Percentiles rank a stretch among this genome's conserved stretches.
phyloP scores from a whole-genome alignment of 2,329 filamentous ascomycete species.

The Stemphylium beticola region DNA sequence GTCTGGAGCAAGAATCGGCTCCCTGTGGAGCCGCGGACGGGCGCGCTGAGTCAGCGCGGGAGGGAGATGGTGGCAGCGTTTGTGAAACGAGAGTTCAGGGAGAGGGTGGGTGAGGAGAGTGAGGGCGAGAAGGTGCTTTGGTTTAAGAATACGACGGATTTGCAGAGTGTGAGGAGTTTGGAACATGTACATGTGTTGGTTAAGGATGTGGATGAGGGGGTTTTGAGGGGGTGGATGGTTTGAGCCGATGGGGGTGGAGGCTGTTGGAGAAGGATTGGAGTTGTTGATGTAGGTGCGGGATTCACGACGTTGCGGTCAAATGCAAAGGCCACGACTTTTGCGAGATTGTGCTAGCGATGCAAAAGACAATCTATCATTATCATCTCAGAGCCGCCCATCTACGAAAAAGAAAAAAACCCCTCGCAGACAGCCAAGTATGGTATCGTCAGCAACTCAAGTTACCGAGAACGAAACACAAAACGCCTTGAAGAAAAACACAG shows the following conservation, averaged over 20 bases:
- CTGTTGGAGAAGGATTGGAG: too few relatives aligned
- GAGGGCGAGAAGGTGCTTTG: constrained; percentile 60
- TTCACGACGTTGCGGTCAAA: neutral
- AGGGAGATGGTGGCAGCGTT: constrained; percentile 36
- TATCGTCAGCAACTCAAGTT: too few relatives aligned
- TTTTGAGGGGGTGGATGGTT: constrained; percentile 25
- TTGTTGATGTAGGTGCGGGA: too few relatives aligned
- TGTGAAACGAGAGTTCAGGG: constrained; percentile 56
- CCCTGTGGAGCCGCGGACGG: constrained; percentile 35
- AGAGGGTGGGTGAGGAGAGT: constrained; percentile 44
- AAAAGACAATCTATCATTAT: neutral
- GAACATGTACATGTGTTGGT: constrained; percentile 76
- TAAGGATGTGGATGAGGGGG: constrained; percentile 69
- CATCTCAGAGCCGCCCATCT: too few relatives aligned
- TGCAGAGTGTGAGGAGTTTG: constrained; percentile 70
- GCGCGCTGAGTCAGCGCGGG: constrained; percentile 40
- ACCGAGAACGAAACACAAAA: too few relatives aligned
- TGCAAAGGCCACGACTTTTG: neutral
- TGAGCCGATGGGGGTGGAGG: too few relatives aligned
- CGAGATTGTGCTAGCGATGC: neutral
- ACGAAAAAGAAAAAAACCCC: too few relatives aligned
- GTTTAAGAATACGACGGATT: constrained; percentile 69
- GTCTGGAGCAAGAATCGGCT: constrained; percentile 59
- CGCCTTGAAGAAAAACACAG: too few relatives aligned
- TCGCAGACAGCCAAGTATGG: too few relatives aligned